Conservation (phyloP, 192 early-diverging fungal species). For the Rhizoclosmatium sp. region DNA sequence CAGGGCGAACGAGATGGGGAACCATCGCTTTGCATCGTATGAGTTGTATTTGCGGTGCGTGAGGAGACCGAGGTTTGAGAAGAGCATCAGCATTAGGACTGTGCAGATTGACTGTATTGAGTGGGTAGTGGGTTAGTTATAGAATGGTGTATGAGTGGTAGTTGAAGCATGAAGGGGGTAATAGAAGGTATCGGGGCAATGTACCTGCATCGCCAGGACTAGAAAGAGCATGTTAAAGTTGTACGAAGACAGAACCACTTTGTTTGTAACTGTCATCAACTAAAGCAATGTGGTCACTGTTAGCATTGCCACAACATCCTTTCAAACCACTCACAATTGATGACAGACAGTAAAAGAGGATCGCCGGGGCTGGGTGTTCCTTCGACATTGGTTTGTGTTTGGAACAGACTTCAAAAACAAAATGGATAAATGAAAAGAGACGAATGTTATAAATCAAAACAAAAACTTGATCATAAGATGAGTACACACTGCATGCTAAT, state of each 20-base stretch:
- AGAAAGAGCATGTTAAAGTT: slow-evolving; percentile 61
- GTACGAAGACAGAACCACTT: slow-evolving; percentile 59
- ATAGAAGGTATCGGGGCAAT: background rate
- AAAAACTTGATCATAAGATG: no score
- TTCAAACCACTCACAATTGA: slow-evolving; percentile 69
- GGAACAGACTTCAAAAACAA: background rate
- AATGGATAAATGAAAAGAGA: no score
- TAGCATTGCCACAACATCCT: background rate
- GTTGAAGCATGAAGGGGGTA: background rate
- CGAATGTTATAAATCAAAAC: no score
- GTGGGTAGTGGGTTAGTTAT: background rate
- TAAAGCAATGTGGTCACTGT: background rate
- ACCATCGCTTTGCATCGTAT: slow-evolving; percentile 61
- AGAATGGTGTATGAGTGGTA: background rate
- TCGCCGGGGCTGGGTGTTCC: slow-evolving; percentile 64
- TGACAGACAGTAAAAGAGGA: slow-evolving; percentile 85
- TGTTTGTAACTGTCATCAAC: slow-evolving; percentile 69
- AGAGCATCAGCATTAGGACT: slow-evolving; percentile 58
- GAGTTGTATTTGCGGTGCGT: slow-evolving; percentile 35
- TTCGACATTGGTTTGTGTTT: background rate
- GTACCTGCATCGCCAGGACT: slow-evolving; percentile 62
- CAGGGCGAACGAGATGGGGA: slow-evolving; percentile 84
- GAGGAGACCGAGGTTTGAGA: slow-evolving; percentile 39
- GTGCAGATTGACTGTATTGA: slow-evolving; percentile 37
- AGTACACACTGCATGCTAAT: no score